phyloP scores from a whole-genome alignment of 805 yeast genomes.

The Yarrowia osloensis region DNA sequence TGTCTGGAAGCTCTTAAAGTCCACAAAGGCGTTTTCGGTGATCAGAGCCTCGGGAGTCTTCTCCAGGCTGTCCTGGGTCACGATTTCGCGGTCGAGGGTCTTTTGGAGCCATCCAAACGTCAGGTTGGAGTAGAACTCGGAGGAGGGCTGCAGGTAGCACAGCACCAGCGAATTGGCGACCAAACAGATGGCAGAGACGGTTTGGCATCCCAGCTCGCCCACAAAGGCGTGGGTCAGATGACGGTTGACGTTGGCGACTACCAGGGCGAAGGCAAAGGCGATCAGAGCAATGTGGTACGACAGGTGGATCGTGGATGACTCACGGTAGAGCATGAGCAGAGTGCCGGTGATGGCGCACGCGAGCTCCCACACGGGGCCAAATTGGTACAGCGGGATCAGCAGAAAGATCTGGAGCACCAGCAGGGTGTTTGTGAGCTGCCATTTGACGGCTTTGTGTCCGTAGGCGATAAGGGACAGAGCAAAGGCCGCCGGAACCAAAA shows the following conservation, averaged over 20 bases:
- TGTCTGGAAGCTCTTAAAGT: constrained; percentile 7
- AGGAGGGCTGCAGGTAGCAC: not conserved
- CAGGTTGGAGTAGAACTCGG: constrained; percentile 15
- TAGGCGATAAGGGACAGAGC: not conserved
- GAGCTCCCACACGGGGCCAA: constrained; percentile 3
- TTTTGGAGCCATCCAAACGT: constrained; percentile 28
- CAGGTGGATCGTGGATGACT: constrained; percentile 5
- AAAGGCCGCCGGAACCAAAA: constrained; percentile 3
- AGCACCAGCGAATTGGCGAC: not conserved
- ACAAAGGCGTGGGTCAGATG: not conserved
- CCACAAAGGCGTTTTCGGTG: constrained; percentile 1
- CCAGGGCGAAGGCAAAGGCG: not conserved
- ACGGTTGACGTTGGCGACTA: constrained; percentile 15
- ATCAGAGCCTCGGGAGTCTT: constrained; percentile 15
- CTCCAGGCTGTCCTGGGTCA: constrained; percentile 18
- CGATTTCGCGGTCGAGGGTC: constrained; percentile 8
- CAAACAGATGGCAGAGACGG: constrained; percentile 9
- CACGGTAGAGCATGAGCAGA: constrained; percentile 2
- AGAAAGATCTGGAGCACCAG: constrained; percentile 6
- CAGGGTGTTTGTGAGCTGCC: constrained; percentile 11
- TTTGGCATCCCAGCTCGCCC: constrained; percentile 17
- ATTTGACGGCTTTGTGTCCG: constrained; percentile 10
- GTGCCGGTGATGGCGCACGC: not conserved
- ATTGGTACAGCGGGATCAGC: not conserved
- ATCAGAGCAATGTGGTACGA: constrained; percentile 5